A percentile compares a stretch with the other conserved stretches of the same genome.
Evolutionary conservation across 305 asterid species (phyloP).

Genomic region (Fraxinus ornus): DNA sequence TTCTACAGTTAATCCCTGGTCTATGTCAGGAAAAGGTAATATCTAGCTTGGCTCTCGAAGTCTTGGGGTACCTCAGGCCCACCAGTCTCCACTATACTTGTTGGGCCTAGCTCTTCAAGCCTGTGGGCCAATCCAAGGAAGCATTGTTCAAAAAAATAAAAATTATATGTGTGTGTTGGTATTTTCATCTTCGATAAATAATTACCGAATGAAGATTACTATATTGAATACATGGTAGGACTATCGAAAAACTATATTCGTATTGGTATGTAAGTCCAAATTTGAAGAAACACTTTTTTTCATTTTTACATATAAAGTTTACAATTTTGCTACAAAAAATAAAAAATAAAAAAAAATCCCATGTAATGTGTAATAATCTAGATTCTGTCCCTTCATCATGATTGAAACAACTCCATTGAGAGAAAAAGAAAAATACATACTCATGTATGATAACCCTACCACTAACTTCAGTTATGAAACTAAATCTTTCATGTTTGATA

Average conservation of each 20-base stretch:
- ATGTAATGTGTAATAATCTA: neutral
- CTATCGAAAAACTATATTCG: neutral
- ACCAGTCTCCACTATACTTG: neutral
- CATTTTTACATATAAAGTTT: neutral
- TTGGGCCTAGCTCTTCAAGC: neutral
- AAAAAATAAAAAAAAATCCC: too few species aligned
- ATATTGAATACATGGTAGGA: too few species aligned
- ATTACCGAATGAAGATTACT: neutral
- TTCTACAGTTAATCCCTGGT: too few species aligned
- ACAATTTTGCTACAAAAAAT: neutral
- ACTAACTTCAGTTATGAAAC: neutral
- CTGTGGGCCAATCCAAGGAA: neutral
- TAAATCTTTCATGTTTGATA: neutral
- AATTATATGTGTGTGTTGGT: too few species aligned
- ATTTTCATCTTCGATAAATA: too few species aligned
- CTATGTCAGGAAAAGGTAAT: too few species aligned
- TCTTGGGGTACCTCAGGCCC: neutral
- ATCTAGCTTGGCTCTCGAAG: neutral
- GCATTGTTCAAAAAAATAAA: too few species aligned
- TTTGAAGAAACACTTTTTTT: too few species aligned
- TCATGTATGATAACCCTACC: neutral
- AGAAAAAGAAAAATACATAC: conserved; percentile 25
- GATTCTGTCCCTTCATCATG: conserved; percentile 20
- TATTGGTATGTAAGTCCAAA: too few species aligned
- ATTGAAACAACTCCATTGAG: conserved; percentile 40